Evolutionary conservation across 73 alveolate species (phyloP), one percentile per base, ranked within the genome.

Genomic region (Paramecium sexaurelia): DNA sequence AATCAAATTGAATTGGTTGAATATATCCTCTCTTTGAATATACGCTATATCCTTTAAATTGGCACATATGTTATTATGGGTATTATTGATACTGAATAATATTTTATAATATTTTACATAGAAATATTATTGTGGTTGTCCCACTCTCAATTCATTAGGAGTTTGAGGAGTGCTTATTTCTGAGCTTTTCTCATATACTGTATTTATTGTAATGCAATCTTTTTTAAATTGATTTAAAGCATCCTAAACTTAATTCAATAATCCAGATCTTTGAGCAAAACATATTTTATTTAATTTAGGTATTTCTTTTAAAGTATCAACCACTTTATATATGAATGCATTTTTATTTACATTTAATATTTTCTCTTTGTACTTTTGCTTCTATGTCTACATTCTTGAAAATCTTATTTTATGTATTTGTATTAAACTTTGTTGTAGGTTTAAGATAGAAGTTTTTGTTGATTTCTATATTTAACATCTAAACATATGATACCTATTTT

Each of bases 101-200:
- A 5, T 56, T 2, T 24, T 20, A 24, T 56, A 17, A 56, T 24
- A 41, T 45, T 20, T 45, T 56, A 56, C 75, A 19, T 56, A 56
- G 20, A 13, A 56, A 2, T 7, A 56, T 56, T 56, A 27, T 27
- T 56, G 11, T 15, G 7, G 24, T 29, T 8, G 10, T 3, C 57
- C 57, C 3, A 7, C 5, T 69, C 22, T 27, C 17, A 13, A 24
- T 1, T 69, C 47, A 0, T 13, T 36, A 0, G 85, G 85, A 7
- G 85, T 69, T 32, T 32, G 36, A 9, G 85, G 85, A 24, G 85
- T 69, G n/a, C 32, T 35, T 0, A 69, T 69, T 29, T 69, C 85
- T 17, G 85, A 13, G 20, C 85, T 69, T 69, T 69, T 69, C 55
- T 69, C 85, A 69, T 69, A 69, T 0, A 69, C 85, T 1, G 55